A percentile compares a stretch with the other conserved stretches of the same genome.
Conservation (phyloP, 495 filamentous ascomycete genomes). For the Lepidopterella palustris region DNA sequence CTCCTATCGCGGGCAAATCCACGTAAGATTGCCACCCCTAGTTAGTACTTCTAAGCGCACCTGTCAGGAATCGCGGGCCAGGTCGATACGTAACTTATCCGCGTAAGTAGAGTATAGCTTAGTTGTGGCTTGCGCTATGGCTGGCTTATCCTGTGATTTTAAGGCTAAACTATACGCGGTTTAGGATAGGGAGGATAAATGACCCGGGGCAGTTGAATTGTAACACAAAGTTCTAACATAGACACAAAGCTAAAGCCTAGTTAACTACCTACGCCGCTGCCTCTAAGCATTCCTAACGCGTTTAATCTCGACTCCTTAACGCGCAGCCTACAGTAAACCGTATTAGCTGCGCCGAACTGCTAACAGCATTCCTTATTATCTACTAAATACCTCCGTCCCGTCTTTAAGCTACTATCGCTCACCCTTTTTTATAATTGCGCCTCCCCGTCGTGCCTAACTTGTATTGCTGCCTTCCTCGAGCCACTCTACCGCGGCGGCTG, state of each 20-base stretch:
- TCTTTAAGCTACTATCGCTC: background rate
- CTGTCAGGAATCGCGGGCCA: too few species aligned
- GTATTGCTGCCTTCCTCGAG: background rate
- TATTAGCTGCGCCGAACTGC: background rate
- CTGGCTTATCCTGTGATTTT: too few species aligned
- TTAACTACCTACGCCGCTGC: background rate
- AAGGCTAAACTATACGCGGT: too few species aligned
- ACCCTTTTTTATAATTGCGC: background rate
- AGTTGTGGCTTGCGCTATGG: too few species aligned
- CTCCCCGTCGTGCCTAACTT: background rate
- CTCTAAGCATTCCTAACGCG: background rate
- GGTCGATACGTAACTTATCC: too few species aligned
- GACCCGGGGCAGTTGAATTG: too few species aligned
- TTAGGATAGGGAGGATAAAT: too few species aligned
- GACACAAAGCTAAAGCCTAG: background rate
- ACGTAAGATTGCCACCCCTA: too few species aligned
- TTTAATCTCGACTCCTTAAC: background rate
- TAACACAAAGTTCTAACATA: too few species aligned
- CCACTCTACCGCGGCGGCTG: background rate
- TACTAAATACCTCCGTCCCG: background rate
- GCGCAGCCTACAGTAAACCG: background rate
- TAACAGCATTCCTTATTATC: background rate
- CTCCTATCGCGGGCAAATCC: too few species aligned
- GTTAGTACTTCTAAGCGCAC: too few species aligned
- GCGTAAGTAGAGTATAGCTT: too few species aligned